Base-by-base conservation (phyloP, 2,329 filamentous ascomycete genomes). In the Blumeriella jaapii region DNA sequence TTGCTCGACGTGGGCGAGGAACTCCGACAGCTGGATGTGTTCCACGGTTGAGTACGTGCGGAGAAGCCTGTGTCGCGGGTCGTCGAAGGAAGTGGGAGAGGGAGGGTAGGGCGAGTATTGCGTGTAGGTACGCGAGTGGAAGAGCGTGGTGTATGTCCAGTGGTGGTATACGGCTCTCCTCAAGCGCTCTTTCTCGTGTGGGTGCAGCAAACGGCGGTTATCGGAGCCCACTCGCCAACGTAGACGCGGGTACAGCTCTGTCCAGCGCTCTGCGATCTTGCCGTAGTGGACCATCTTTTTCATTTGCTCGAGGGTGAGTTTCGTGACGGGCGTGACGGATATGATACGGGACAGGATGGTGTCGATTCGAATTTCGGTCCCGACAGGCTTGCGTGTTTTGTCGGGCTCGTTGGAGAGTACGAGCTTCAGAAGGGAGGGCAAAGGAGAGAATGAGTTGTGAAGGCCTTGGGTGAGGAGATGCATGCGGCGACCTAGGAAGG, bases 91-190 rank as follows among this genome's bases (percentile, higher is more conserved):
- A 14, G 39, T 40, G 10, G 45, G 38, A 10, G 42, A 38, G 3
- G 51, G 47, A n/a, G 45, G 44, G 34, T 50, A 46, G 2, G 51
- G 49, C 3, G 47, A 46, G 31, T 49, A 52, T 29, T 48, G 42
- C 4, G 45, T 48, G 40, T 48, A 54, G n/a, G 41, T 39, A 12
- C 48, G 43, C n/a, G 52, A 50, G 25, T 54, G 50, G 26, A 55
- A 55, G 14, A 54, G 46, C 7, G 34, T 47, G 6, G 49, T 47
- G 20, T 56, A 56, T 11, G 46, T 53, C 54, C 54, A 56, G 27
- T 50, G 48, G 15, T 48, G 46, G 34, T 56, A 56, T 17, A 56
- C 44, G 4, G 53, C 54, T 33, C 35, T 22, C 9, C 52, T 44
- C 12, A 56, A 34, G 9, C 52, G 45, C 13, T 45, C 31, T 23